Evolutionary conservation across 192 early-diverging fungal genomes (phyloP), one percentile per base, ranked within the genome.

Genomic region (Chytriomyces hyalinus): DNA sequence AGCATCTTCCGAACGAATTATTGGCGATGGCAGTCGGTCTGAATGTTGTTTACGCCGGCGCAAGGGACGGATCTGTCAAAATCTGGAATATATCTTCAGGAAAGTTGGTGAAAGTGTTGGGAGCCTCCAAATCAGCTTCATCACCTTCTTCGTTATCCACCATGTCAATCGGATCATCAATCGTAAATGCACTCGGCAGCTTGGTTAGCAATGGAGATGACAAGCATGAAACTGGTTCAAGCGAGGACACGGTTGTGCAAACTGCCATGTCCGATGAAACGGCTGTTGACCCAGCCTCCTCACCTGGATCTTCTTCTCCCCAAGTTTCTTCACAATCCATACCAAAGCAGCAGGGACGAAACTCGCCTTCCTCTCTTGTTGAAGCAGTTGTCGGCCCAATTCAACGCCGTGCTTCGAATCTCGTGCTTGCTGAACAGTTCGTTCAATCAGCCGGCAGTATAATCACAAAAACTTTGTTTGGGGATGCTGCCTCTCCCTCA

Each of bases 361-460:
- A 20, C 13, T n/a, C 15, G 13, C 53, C 53, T 13, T n/a, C 53
- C 53, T 57, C 53, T 11, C 28, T 70, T 22, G 68, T 70, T 15
- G 68, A 70, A 13, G 50, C 68, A 47, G 46, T 73, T n/a, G 45
- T 73, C 11, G 60, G 20, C 0, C 22, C 57, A 8, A 62, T 73
- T n/a, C 71, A 73, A 26, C 71, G 71, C 10, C 71, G 71, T n/a
- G 71, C 71, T 9, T 73, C 71, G 13, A 71, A 71, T 59, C 57
- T 71, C 9, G 69, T 10, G 9, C 51, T 71, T 9, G 48, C 50
- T 11, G n/a, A 10, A 13, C 26, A 49, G 5, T 73, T 73, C 28
- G 63, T 65, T 11, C 20, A 65, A 13, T 13, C 17, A n/a, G 53
- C 53, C 15, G 53, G 53, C 15, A 57, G 2, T 57, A 57, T 57